Evolutionary conservation across 805 yeast genomes (phyloP), one percentile per base, ranked within the genome.

Genomic region (Hermanozyma aechmeae): DNA sequence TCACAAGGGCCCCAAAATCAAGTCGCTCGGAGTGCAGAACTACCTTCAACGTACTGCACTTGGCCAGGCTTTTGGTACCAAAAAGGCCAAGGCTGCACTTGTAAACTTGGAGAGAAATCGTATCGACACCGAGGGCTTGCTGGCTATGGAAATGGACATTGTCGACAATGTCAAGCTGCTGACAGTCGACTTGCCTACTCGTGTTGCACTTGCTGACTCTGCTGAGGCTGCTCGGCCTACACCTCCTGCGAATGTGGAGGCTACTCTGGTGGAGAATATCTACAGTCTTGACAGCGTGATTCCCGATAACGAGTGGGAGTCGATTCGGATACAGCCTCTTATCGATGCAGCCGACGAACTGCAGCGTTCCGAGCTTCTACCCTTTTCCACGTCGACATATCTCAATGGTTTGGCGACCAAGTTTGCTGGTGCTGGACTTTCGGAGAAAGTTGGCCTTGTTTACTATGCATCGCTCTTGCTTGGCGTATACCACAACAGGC

Each of bases 11-110:
- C 92, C 92, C 14, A 55, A 65, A 15, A 65, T 83, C 32, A 74
- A 71, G 56, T 80, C 73, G 50, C 56, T 60, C 6, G 71, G 71
- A 19, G 58, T 60, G 22, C 57, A 61, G 37, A 57, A 68, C 43
- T 61, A 69, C 34, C 60, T 65, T 12, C 84, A 83, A 57, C 73
- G 96, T 52, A 82, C 73, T 32, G 80, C 84, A 2, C 68, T 92
- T 48, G 98, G 98, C 48, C 89, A 85, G 57, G 93, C 92, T 3
- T 92, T 92, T 45, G 98, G 98, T 68, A 89, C 98, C 33, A 87
- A 83, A 61, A 87, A 77, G 61, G 96, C 96, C 38, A 89, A 85
- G 62, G 80, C 84, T 44, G 94, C 94, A 20, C 81, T 92, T 46
- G 61, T 72, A 29, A 89, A 79, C 50, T 57, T 76, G 45, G 92